Evolutionary conservation across 176 grass and related monocot species (phyloP).

Genomic region (Bonia amplexicaulis): DNA sequence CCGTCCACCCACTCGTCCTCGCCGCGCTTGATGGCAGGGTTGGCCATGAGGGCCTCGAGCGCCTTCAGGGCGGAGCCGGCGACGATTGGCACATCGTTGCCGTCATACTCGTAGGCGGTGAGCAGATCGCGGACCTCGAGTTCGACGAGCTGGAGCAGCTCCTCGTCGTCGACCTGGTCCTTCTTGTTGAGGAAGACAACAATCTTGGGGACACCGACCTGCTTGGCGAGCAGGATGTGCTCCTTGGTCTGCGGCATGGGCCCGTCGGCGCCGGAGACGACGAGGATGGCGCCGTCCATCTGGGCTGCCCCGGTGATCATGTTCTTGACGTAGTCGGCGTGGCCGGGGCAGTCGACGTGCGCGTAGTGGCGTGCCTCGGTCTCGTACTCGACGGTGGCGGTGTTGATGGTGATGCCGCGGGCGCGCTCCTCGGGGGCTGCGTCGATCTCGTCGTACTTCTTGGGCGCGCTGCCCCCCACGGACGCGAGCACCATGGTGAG

Average conservation of each 20-base stretch:
- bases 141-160: slow-evolving; percentile 92
- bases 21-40: slow-evolving; percentile 60
- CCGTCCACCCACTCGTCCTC: slow-evolving; percentile 79
- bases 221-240: slow-evolving; percentile 99
- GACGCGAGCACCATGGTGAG: slow-evolving; percentile 94
- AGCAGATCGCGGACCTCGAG: slow-evolving; percentile 93
- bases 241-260: slow-evolving; percentile 99
- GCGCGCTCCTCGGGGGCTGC: slow-evolving; percentile 93
- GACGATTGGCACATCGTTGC: slow-evolving; percentile 69
- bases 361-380: slow-evolving; percentile 90
- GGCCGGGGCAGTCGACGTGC: slow-evolving; percentile 92
- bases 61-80: slow-evolving; percentile 76
- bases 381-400: slow-evolving; percentile 99
- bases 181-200: slow-evolving; percentile 99
- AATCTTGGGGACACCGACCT: slow-evolving; percentile 89
- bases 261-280: slow-evolving; percentile 86
- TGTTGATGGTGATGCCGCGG: slow-evolving; percentile 99
- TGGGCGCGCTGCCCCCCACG: slow-evolving; percentile 69
- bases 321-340: slow-evolving; percentile 98
- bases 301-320: slow-evolving; percentile 95
- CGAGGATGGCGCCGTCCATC: slow-evolving; percentile 98
- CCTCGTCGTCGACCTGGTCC: slow-evolving; percentile 97
- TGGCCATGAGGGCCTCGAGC: slow-evolving; percentile 90
- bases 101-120: slow-evolving; percentile 68
- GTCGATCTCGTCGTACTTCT: slow-evolving; percentile 99